Evolutionary conservation across 163 green algal species (phyloP).

Genomic region (Scenedesmus sp.): DNA sequence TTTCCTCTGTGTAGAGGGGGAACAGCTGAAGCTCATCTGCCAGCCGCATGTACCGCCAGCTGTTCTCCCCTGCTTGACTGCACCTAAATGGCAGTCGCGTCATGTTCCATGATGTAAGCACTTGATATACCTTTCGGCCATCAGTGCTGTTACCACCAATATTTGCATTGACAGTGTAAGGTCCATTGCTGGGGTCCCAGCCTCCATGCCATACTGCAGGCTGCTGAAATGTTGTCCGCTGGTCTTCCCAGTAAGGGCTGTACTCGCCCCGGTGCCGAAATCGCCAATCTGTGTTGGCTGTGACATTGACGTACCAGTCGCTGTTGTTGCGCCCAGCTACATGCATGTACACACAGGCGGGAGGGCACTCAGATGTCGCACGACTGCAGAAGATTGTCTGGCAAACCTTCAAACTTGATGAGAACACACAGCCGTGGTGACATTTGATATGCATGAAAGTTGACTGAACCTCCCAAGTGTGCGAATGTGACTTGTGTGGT

Average conservation of each 20-base stretch:
- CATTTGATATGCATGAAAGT: no score
- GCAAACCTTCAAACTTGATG: no score
- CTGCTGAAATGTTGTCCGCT: not conserved
- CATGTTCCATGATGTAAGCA: constrained; percentile 45
- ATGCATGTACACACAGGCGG: not conserved
- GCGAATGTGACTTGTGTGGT: no score
- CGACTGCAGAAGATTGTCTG: no score
- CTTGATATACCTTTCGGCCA: not conserved
- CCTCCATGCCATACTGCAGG: constrained; percentile 24
- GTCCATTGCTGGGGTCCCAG: not conserved
- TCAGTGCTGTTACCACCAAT: not conserved
- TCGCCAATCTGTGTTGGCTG: constrained; percentile 45
- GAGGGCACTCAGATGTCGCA: not conserved
- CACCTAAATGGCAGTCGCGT: constrained; percentile 40
- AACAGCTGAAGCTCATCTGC: constrained; percentile 37
- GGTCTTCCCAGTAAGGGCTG: constrained; percentile 32
- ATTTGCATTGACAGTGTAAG: not conserved
- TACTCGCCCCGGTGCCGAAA: constrained; percentile 20
- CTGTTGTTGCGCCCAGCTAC: constrained; percentile 38
- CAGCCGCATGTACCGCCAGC: constrained; percentile 14
- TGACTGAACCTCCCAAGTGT: no score
- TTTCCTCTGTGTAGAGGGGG: constrained; percentile 37
- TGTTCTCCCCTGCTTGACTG: not conserved
- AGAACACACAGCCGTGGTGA: no score
- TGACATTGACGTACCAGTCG: constrained; percentile 41